phyloP scores from a whole-genome alignment of 2,329 filamentous ascomycete species.

The Fusarium stilboides region DNA sequence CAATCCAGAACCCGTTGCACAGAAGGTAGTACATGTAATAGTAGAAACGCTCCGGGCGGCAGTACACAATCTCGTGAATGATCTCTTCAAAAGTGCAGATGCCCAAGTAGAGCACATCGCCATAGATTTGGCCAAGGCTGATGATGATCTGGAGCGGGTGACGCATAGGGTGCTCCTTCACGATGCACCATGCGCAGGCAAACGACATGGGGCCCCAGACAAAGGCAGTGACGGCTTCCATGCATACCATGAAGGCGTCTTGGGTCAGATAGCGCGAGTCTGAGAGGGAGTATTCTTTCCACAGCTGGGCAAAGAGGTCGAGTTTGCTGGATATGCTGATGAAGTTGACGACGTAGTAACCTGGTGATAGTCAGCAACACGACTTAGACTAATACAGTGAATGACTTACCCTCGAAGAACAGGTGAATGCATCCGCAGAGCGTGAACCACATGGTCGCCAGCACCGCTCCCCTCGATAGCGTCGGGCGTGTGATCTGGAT shows the following conservation, averaged over 20 bases:
- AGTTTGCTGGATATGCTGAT: slow-evolving; percentile 57
- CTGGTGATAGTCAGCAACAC: slow-evolving; percentile 45
- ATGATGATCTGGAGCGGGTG: slow-evolving; percentile 65
- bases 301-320: slow-evolving; percentile 67
- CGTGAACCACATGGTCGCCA: slow-evolving; percentile 81
- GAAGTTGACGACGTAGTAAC: slow-evolving; percentile 65
- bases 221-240: slow-evolving; percentile 68
- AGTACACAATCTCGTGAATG: slow-evolving; percentile 60
- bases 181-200: slow-evolving; percentile 61
- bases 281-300: slow-evolving; percentile 72
- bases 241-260: slow-evolving; percentile 69
- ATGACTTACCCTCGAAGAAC: slow-evolving; percentile 58
- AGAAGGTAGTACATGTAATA: slow-evolving; percentile 69
- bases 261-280: slow-evolving; percentile 70
- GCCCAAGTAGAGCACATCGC: slow-evolving; percentile 66
- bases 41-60: slow-evolving; percentile 66
- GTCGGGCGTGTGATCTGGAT: slow-evolving; percentile 68
- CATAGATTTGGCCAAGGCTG: slow-evolving; percentile 66
- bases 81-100: slow-evolving; percentile 62
- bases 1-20: slow-evolving; percentile 68
- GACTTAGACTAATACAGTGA: fast-evolving
- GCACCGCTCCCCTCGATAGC: slow-evolving; percentile 68
- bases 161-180: slow-evolving; percentile 61
- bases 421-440: slow-evolving; percentile 72
- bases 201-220: slow-evolving; percentile 70